A percentile compares a stretch with the other conserved stretches of the same genome.
phyloP scores from a whole-genome alignment of 2,329 filamentous ascomycete genomes.

The Nemania abortiva region DNA sequence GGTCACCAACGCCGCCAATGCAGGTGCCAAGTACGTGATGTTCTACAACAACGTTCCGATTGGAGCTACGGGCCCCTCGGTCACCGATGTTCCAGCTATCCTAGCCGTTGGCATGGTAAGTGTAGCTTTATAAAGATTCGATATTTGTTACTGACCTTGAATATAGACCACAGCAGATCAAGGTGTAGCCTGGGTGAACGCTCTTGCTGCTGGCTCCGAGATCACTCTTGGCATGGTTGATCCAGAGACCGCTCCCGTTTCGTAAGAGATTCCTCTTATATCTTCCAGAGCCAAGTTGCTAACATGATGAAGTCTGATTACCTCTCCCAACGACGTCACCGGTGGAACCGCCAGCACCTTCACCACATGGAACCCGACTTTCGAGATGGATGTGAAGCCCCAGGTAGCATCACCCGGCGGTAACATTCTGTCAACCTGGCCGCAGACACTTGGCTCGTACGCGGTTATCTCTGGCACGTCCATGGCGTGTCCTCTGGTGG shows the following conservation, averaged over 20 bases:
- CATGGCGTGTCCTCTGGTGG: constrained; percentile 70
- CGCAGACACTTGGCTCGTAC: constrained; percentile 61
- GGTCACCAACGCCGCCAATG: constrained; percentile 63
- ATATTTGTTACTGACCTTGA: constrained; percentile 37
- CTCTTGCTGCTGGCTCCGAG: constrained; percentile 58
- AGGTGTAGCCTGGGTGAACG: constrained; percentile 59
- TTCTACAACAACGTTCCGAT: constrained; percentile 68
- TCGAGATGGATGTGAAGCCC: constrained; percentile 68
- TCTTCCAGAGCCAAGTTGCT: constrained; percentile 18
- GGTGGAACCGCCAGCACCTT: constrained; percentile 66
- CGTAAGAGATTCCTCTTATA: constrained; percentile 37
- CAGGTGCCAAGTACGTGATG: constrained; percentile 71
- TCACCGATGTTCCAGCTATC: constrained; percentile 39
- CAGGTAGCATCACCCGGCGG: constrained; percentile 68
- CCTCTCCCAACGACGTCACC: constrained; percentile 56
- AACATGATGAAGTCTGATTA: constrained; percentile 51
- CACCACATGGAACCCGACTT: constrained; percentile 72
- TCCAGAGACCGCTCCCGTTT: constrained; percentile 52
- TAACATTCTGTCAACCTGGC: constrained; percentile 70
- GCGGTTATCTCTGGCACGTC: constrained; percentile 68
- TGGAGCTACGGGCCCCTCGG: constrained; percentile 53
- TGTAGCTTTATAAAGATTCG: not conserved
- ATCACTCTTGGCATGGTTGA: constrained; percentile 60
- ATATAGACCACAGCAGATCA: constrained; percentile 52
- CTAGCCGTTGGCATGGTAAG: constrained; percentile 47